These are phyloP conservation scores for Silene vulgaris DNA, from an alignment of 179 eudicot species.

Conservation along the genomic window DNA sequence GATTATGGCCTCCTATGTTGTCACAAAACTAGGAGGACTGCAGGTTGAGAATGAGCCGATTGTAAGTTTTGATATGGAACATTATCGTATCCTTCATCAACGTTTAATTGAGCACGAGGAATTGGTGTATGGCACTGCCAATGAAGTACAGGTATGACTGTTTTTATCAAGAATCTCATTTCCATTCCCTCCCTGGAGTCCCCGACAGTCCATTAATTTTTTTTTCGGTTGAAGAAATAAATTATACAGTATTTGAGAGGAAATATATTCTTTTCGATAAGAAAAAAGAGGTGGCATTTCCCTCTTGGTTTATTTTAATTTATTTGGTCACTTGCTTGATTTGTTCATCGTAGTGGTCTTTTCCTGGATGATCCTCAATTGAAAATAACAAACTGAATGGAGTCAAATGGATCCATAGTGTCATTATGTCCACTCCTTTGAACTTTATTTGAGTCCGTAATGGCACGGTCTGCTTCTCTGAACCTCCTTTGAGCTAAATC, in stretches of 20 bases:
- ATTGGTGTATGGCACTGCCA: slow-evolving; percentile 65
- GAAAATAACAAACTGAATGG: neutral
- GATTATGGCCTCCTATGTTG: slow-evolving; percentile 90
- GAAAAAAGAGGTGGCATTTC: slow-evolving; percentile 4
- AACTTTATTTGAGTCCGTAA: too few relatives aligned
- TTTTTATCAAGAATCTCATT: slow-evolving; percentile 3
- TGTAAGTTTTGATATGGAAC: slow-evolving; percentile 84
- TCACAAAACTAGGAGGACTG: slow-evolving; percentile 75
- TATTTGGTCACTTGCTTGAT: neutral
- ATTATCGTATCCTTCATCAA: slow-evolving; percentile 74
- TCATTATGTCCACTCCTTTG: too few relatives aligned
- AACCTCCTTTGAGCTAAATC: too few relatives aligned
- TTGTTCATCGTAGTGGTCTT: too few relatives aligned
- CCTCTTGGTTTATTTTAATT: neutral
- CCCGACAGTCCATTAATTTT: neutral
- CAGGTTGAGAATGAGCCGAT: slow-evolving; percentile 84
- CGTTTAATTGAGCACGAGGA: slow-evolving; percentile 97
- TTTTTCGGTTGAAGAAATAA: neutral
- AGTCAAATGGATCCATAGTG: neutral
- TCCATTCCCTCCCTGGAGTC: neutral
- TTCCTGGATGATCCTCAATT: neutral
- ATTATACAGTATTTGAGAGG: neutral
- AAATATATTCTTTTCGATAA: neutral
- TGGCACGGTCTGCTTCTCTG: neutral
- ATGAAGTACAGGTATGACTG: slow-evolving; percentile 65